A percentile compares a stretch with the other conserved stretches of the same genome.
Evolutionary conservation across 2,329 filamentous ascomycete genomes (phyloP).

Genomic region (Penicillium crustosum): DNA sequence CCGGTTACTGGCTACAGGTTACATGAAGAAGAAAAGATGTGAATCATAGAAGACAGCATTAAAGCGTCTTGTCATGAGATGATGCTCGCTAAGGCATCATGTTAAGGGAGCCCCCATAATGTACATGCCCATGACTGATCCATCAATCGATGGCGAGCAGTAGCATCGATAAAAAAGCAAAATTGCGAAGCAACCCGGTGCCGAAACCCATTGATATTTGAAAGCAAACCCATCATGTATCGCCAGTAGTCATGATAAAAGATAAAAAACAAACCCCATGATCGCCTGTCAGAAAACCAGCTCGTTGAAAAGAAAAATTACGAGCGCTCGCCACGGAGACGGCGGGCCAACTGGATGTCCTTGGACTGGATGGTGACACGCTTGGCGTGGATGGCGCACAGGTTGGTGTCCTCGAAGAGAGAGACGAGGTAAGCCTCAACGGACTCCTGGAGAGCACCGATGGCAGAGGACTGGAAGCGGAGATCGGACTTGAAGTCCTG

Average conservation of each 20-base stretch:
- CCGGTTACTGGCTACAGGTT: not conserved
- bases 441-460: conserved; percentile 95
- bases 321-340: conserved; percentile 91
- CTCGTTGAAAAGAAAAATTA: conserved; percentile 48
- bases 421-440: conserved; percentile 98
- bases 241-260: conserved; percentile 44
- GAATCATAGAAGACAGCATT: conserved; percentile 34
- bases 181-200: conserved; percentile 37
- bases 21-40: conserved; percentile 9
- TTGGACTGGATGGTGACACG: conserved; percentile 94
- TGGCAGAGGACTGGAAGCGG: conserved; percentile 97
- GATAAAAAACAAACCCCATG: conserved; percentile 39
- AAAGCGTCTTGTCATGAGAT: conserved; percentile 38
- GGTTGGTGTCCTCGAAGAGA: conserved; percentile 96
- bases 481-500: conserved; percentile 94
- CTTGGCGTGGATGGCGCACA: conserved; percentile 98
- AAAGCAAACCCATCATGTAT: conserved; percentile 47
- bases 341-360: conserved; percentile 94
- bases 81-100: conserved; percentile 33
- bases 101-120: conserved; percentile 32
- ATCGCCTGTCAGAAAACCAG: conserved; percentile 41
- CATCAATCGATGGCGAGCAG: conserved; percentile 29
- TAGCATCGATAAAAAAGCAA: conserved; percentile 35
- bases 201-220: conserved; percentile 43
- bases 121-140: conserved; percentile 39